These are phyloP conservation scores for Platanus orientalis DNA, from an alignment of 164 flowering plant genomes.

Conservation along the genomic window DNA sequence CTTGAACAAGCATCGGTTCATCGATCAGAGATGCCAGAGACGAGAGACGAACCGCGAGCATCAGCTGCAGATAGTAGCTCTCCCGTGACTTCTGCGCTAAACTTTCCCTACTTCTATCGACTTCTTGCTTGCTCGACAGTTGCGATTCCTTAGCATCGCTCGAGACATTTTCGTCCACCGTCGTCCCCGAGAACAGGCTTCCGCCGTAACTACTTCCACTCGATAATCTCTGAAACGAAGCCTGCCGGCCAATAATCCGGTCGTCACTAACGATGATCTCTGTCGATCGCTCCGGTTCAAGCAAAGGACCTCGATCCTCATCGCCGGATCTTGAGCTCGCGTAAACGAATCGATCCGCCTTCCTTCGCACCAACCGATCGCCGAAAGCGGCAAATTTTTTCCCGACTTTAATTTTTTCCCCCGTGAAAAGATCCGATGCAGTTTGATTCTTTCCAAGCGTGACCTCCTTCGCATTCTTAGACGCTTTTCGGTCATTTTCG, in stretches of 20 bases:
- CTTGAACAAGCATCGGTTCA: conserved; percentile 35
- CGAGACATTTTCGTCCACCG: conserved; percentile 41
- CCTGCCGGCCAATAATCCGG: conserved; percentile 31
- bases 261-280: conserved; percentile 20
- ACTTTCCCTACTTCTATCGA: conserved; percentile 12
- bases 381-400: conserved; percentile 39
- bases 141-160: conserved; percentile 31
- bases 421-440: conserved; percentile 39
- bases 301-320: conserved; percentile 29
- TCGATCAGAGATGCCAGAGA: conserved; percentile 44
- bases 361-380: conserved; percentile 42
- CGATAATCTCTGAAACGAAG: conserved; percentile 48
- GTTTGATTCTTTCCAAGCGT: conserved; percentile 8
- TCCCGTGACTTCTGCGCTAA: conserved; percentile 48
- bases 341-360: conserved; percentile 22
- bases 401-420: conserved; percentile 27
- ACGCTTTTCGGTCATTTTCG: conserved; percentile 28
- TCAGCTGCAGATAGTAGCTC: conserved; percentile 68
- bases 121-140: conserved; percentile 19
- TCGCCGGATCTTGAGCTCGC: conserved; percentile 25
- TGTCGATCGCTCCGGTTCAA: conserved; percentile 21
- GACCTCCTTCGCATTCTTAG: conserved; percentile 3
- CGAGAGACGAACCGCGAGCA: conserved; percentile 55
- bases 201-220: conserved; percentile 65
- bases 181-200: conserved; percentile 62